Evolutionary conservation across 306 rosid species (phyloP).

Genomic region (Ziziphus jujuba): DNA sequence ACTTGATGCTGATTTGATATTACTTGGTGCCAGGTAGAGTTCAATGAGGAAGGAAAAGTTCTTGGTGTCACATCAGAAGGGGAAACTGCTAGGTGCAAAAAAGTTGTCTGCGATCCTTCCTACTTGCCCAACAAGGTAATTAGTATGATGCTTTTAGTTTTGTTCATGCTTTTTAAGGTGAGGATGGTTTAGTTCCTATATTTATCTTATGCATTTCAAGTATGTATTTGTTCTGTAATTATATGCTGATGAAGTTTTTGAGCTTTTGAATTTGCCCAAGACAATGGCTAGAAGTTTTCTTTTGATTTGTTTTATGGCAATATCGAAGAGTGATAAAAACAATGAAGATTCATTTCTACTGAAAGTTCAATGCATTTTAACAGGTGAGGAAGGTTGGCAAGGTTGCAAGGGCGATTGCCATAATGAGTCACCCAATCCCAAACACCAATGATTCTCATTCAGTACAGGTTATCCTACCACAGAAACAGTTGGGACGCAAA

Average conservation of each 20-base stretch:
- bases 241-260: neutral
- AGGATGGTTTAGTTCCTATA: neutral
- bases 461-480: conserved; percentile 93
- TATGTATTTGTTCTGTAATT: neutral
- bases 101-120: conserved; percentile 96
- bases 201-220: neutral
- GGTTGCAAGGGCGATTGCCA: conserved; percentile 98
- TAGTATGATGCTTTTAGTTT: neutral
- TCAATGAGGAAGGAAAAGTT: conserved; percentile 81
- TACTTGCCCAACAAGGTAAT: conserved; percentile 86
- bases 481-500: conserved; percentile 91
- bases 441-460: conserved; percentile 82
- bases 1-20: conserved; percentile 11
- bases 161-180: too few species aligned
- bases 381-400: conserved; percentile 94
- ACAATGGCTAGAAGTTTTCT: neutral
- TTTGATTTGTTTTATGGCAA: neutral
- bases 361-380: conserved; percentile 30
- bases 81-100: conserved; percentile 93
- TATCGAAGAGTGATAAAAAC: neutral
- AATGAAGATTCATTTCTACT: neutral
- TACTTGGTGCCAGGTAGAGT: conserved; percentile 75
- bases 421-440: conserved; percentile 96
- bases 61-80: conserved; percentile 96
- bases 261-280: neutral